phyloP scores from a whole-genome alignment of 2,329 filamentous ascomycete species.

The Talaromyces sp. region DNA sequence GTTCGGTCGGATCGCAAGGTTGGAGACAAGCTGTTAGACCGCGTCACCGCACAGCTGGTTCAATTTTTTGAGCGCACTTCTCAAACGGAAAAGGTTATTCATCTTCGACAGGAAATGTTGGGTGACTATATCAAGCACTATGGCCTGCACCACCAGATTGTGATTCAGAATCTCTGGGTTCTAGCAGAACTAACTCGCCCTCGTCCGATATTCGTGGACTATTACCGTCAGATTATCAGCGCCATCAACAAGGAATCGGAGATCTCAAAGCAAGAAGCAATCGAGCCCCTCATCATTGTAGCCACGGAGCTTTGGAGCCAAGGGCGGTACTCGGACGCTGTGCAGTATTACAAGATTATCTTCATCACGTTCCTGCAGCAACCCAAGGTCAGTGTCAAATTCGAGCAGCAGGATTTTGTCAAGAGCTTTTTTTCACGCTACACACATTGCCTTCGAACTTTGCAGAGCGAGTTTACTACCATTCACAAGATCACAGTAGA shows the following conservation, averaged over 20 bases:
- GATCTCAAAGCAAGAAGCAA: conserved; percentile 29
- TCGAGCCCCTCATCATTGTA: conserved; percentile 34
- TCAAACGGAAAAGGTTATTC: conserved; percentile 32
- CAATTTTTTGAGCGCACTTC: conserved; percentile 23
- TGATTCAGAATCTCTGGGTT: conserved; percentile 32
- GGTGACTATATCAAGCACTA: conserved; percentile 32
- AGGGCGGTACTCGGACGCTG: conserved; percentile 32
- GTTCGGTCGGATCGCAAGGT: conserved; percentile 22
- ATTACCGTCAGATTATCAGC: conserved; percentile 34
- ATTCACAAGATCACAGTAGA: conserved; percentile 31
- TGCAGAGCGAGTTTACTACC: conserved; percentile 23
- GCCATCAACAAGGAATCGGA: conserved; percentile 32
- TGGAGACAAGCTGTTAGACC: conserved; percentile 26
- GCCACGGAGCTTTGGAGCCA: conserved; percentile 34
- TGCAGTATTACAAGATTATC: conserved; percentile 28
- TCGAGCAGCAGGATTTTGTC: conserved; percentile 29
- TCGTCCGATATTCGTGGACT: conserved; percentile 32
- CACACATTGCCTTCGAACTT: conserved; percentile 28
- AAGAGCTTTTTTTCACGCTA: conserved; percentile 30
- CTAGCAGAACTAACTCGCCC: conserved; percentile 32
- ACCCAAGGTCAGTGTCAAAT: conserved; percentile 26
- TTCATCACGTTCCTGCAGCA: conserved; percentile 34
- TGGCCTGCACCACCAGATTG: conserved; percentile 27
- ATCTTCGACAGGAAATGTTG: conserved; percentile 33
- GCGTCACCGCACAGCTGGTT: conserved; percentile 24